These are phyloP conservation scores for Boletus fagicola DNA, from an alignment of 768 basidiomycete species.

Conservation along the genomic window DNA sequence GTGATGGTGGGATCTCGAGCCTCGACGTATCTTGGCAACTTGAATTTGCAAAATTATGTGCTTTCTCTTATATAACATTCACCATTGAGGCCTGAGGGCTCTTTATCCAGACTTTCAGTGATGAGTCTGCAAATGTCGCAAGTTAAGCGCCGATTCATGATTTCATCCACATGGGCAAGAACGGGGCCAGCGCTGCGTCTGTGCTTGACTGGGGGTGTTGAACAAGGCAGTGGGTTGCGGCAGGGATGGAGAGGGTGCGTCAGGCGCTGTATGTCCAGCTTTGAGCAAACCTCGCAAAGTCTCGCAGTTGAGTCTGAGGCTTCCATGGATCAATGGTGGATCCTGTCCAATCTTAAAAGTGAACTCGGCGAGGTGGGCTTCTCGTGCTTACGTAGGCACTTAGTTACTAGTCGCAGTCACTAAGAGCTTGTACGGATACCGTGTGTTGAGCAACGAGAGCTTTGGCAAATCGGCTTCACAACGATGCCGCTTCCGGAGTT, in stretches of 20 bases:
- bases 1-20: constrained; percentile 4
- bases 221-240: neutral
- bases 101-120: constrained; percentile 10
- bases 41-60: constrained; percentile 6
- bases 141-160: constrained; percentile 10
- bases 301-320: neutral
- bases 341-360: no score
- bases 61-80: constrained; percentile 1
- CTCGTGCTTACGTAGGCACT: no score
- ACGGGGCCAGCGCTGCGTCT: no score
- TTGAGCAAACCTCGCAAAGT: constrained; percentile 9
- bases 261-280: neutral
- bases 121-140: constrained; percentile 17
- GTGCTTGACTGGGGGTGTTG: neutral
- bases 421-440: no score
- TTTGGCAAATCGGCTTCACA: no score
- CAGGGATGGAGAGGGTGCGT: constrained; percentile 5
- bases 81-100: constrained; percentile 8
- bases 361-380: no score
- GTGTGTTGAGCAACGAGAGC: no score
- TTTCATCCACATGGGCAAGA: no score
- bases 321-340: neutral
- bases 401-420: no score
- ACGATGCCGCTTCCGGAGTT: no score
- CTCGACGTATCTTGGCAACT: neutral